These are phyloP conservation scores for Phlebopus sp. DNA, from an alignment of 1,284 basidiomycete species.

Conservation along the genomic window DNA sequence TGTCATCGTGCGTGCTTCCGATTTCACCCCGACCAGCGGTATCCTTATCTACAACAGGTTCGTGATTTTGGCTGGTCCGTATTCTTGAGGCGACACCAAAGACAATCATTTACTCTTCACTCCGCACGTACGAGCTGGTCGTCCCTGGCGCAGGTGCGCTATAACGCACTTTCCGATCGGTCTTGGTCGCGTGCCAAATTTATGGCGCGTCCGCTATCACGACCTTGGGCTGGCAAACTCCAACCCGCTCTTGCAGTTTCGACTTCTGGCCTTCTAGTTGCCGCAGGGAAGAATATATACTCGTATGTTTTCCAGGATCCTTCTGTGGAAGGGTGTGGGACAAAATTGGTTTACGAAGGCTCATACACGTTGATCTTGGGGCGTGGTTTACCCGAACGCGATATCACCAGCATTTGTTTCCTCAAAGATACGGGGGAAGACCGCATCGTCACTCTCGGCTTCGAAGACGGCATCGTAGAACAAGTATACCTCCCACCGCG, in stretches of 20 bases:
- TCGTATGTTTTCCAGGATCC: constrained; percentile 56
- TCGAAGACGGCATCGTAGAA: constrained; percentile 58
- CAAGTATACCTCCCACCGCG: constrained; percentile 38
- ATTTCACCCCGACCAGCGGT: constrained; percentile 2
- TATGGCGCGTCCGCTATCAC: constrained; percentile 65
- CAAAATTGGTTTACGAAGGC: constrained; percentile 43
- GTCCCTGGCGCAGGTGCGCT: constrained; percentile 44
- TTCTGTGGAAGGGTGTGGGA: constrained; percentile 32
- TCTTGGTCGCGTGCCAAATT: constrained; percentile 55
- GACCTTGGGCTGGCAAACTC: constrained; percentile 56
- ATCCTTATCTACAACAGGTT: constrained; percentile 41
- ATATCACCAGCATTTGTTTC: constrained; percentile 53
- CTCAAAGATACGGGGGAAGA: constrained; percentile 48
- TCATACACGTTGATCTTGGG: constrained; percentile 37
- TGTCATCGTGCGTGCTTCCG: constrained; percentile 42
- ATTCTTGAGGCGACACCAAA: constrained; percentile 47
- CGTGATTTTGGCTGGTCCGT: constrained; percentile 57
- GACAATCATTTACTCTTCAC: constrained; percentile 52
- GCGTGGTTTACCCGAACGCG: constrained; percentile 33
- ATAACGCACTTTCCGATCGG: constrained; percentile 51
- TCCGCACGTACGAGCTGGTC: constrained; percentile 47
- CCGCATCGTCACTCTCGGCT: constrained; percentile 55
- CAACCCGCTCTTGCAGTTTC: constrained; percentile 62
- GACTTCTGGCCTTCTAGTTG: constrained; percentile 55
- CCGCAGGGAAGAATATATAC: constrained; percentile 56